Evolutionary conservation across 495 filamentous ascomycete species (phyloP).

Genomic region (Penicilliopsis zonata): DNA sequence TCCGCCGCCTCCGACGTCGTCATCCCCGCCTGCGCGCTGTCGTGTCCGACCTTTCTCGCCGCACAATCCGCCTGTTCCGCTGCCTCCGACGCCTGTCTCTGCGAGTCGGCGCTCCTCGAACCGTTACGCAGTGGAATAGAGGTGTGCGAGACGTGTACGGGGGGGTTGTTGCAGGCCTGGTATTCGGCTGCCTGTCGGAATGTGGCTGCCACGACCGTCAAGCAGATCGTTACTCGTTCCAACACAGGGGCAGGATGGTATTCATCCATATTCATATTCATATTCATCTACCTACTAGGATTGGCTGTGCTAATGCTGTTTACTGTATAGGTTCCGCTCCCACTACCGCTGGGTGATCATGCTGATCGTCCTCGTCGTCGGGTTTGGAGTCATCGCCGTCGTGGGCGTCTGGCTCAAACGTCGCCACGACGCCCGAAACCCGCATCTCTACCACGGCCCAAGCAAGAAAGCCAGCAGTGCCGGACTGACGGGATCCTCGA

Average conservation of each 20-base stretch:
- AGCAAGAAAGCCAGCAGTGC: conserved; percentile 1
- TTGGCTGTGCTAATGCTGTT: not conserved
- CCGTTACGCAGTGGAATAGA: not conserved
- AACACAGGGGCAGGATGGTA: too few relatives aligned
- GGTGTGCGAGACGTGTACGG: not conserved
- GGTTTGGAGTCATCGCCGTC: conserved; percentile 25
- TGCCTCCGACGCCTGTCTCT: conserved; percentile 43
- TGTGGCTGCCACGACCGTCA: too few relatives aligned
- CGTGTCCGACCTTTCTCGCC: conserved; percentile 31
- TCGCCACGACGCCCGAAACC: conserved; percentile 33
- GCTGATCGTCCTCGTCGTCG: conserved; percentile 38
- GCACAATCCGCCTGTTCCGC: conserved; percentile 16
- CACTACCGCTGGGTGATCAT: conserved; percentile 44
- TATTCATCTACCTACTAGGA: too few relatives aligned
- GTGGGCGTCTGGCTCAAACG: conserved; percentile 33
- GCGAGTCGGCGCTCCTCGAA: conserved; percentile 30
- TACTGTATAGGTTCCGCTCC: conserved; percentile 27
- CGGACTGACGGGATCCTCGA: conserved; percentile 1
- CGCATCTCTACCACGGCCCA: conserved; percentile 22
- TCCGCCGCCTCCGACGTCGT: conserved; percentile 18
- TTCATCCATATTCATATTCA: not conserved
- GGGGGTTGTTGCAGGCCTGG: not conserved
- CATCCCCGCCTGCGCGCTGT: conserved; percentile 39
- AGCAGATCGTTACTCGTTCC: too few relatives aligned
- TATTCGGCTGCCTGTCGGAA: too few relatives aligned